Evolutionary conservation across 495 filamentous ascomycete species (phyloP).

Genomic region (Aspergillus funiculosus): DNA sequence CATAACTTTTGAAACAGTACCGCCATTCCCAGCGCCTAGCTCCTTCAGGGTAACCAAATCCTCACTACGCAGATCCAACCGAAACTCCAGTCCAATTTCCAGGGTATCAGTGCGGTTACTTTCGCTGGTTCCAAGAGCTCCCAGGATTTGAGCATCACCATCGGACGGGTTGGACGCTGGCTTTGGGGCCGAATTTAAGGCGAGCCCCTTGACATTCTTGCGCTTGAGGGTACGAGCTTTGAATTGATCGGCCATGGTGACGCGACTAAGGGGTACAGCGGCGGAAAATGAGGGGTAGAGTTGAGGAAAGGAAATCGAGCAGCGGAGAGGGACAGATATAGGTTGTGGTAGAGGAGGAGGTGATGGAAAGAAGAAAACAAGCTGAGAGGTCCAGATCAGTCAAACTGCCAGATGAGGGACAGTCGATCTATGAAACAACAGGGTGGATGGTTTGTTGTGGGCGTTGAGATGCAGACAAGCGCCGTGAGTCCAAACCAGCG

Average conservation of each 20-base stretch:
- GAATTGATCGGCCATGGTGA: conserved; percentile 75
- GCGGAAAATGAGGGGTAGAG: conserved; percentile 8
- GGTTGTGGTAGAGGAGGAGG: background rate
- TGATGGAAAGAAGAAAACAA: conserved; percentile 4
- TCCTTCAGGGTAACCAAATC: conserved; percentile 92
- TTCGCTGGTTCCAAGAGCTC: conserved; percentile 53
- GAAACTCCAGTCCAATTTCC: conserved; percentile 96
- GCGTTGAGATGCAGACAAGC: conserved; percentile 18
- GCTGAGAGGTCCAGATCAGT: background rate
- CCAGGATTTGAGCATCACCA: conserved; percentile 54
- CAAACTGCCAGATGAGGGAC: conserved; percentile 17
- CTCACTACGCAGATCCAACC: conserved; percentile 83
- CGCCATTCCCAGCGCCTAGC: conserved; percentile 91
- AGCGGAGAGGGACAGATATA: background rate
- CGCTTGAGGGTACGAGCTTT: conserved; percentile 89
- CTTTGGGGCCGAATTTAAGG: conserved; percentile 65
- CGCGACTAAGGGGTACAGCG: conserved; percentile 7
- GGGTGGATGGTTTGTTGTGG: conserved; percentile 13
- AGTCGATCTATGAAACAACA: background rate
- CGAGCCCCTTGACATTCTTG: conserved; percentile 96
- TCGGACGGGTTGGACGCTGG: conserved; percentile 50
- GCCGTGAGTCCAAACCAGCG: conserved; percentile 14
- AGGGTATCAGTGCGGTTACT: conserved; percentile 67
- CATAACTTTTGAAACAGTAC: conserved; percentile 95
- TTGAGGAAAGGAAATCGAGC: conserved; percentile 5